Evolutionary conservation across 2,329 filamentous ascomycete genomes (phyloP).

Genomic region (Aureobasidium lini): DNA sequence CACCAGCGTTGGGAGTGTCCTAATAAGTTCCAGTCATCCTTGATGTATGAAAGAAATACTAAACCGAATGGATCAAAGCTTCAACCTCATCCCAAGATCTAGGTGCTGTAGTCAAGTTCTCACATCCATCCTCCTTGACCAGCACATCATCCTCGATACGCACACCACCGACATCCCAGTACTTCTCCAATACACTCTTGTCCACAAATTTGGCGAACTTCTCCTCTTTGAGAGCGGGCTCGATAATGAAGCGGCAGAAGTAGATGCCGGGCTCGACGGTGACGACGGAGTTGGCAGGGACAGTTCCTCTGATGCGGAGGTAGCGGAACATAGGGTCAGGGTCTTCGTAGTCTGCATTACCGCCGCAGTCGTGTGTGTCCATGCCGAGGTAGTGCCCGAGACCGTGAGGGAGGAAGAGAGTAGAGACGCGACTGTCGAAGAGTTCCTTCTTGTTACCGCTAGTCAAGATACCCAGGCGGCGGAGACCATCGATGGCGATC

Average conservation of each 20-base stretch:
- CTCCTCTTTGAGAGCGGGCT: constrained; percentile 58
- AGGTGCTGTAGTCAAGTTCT: constrained; percentile 75
- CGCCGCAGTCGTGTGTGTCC: constrained; percentile 46
- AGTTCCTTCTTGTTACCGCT: constrained; percentile 48
- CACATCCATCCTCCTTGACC: constrained; percentile 67
- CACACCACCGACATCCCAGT: constrained; percentile 77
- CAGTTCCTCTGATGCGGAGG: constrained; percentile 64
- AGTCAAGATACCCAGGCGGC: constrained; percentile 67
- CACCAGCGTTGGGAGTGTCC: no score
- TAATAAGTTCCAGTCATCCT: no score
- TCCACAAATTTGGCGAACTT: constrained; percentile 59
- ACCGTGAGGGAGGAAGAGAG: constrained; percentile 45
- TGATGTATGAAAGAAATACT: background rate
- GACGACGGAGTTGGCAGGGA: constrained; percentile 75
- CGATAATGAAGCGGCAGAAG: constrained; percentile 66
- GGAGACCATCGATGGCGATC: constrained; percentile 72
- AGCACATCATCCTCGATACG: constrained; percentile 85
- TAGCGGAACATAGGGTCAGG: constrained; percentile 80
- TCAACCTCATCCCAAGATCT: constrained; percentile 43
- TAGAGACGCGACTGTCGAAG: constrained; percentile 37
- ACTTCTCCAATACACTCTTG: constrained; percentile 55
- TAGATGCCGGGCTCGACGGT: constrained; percentile 92
- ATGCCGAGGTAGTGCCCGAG: constrained; percentile 46
- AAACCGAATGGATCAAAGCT: constrained; percentile 14
- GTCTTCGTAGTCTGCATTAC: constrained; percentile 51